These are phyloP conservation scores for Besnoitia besnoiti DNA, from an alignment of 169 alveolate species.

Conservation along the genomic window DNA sequence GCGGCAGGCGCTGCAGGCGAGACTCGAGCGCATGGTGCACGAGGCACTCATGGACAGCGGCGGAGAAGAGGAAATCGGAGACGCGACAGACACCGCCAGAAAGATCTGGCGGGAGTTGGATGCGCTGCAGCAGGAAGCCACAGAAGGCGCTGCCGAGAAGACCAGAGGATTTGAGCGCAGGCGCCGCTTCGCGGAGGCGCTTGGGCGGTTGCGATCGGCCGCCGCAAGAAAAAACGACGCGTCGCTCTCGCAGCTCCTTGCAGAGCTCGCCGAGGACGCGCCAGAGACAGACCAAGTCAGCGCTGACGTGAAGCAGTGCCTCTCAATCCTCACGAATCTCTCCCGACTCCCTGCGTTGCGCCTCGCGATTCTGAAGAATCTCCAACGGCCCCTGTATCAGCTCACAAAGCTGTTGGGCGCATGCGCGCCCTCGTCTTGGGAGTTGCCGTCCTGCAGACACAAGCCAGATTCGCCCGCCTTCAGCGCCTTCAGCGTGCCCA, in stretches of 20 bases:
- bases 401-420: background rate
- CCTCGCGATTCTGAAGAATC: background rate
- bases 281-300: background rate
- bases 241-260: too few relatives aligned
- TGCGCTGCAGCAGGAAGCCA: too few relatives aligned
- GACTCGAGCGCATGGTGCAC: background rate
- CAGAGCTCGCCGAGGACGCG: too few relatives aligned
- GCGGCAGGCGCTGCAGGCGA: background rate
- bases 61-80: background rate
- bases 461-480: too few relatives aligned
- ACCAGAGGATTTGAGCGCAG: too few relatives aligned
- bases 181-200: too few relatives aligned
- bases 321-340: slow-evolving; percentile 1
- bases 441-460: too few relatives aligned
- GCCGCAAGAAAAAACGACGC: too few relatives aligned
- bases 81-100: background rate
- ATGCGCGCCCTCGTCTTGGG: background rate
- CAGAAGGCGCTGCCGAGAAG: too few relatives aligned
- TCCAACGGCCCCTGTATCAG: background rate
- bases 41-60: background rate
- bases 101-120: too few relatives aligned
- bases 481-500: background rate
- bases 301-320: background rate
- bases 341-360: background rate
- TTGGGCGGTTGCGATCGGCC: too few relatives aligned